phyloP scores from a whole-genome alignment of 2,329 filamentous ascomycete genomes.

The Cordyceps tenuipes region DNA sequence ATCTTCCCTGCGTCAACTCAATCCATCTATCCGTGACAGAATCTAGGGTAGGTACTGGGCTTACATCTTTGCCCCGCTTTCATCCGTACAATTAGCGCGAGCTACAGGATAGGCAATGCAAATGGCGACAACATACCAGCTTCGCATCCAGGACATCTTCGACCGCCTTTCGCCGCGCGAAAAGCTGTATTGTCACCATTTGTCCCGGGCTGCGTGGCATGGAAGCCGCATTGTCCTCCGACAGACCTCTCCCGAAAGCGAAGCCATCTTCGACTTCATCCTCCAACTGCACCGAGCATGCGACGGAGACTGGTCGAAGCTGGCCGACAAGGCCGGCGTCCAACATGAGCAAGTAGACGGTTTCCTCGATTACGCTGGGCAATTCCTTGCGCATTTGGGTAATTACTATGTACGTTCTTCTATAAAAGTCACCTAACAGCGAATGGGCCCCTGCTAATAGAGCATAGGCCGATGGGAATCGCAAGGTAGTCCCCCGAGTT shows the following conservation, averaged over 20 bases:
- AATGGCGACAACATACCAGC: neutral
- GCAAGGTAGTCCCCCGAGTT: neutral
- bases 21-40: too few relatives aligned
- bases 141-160: neutral
- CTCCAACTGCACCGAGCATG: neutral
- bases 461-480: neutral
- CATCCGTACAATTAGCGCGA: too few relatives aligned
- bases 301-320: neutral
- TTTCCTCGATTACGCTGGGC: neutral
- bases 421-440: too few relatives aligned
- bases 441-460: too few relatives aligned
- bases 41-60: neutral
- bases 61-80: too few relatives aligned
- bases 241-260: neutral
- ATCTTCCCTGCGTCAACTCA: too few relatives aligned
- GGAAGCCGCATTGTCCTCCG: neutral
- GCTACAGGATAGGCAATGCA: too few relatives aligned
- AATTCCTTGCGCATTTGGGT: neutral
- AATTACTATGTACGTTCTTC: neutral
- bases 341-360: neutral
- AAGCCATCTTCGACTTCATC: neutral
- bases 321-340: neutral
- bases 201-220: neutral
- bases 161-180: neutral
- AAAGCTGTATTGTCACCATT: neutral